Percentiles rank a stretch among this genome's conserved stretches.
Conservation (phyloP, 2,329 filamentous ascomycete genomes). For the Microcyclospora tardicrescens region DNA sequence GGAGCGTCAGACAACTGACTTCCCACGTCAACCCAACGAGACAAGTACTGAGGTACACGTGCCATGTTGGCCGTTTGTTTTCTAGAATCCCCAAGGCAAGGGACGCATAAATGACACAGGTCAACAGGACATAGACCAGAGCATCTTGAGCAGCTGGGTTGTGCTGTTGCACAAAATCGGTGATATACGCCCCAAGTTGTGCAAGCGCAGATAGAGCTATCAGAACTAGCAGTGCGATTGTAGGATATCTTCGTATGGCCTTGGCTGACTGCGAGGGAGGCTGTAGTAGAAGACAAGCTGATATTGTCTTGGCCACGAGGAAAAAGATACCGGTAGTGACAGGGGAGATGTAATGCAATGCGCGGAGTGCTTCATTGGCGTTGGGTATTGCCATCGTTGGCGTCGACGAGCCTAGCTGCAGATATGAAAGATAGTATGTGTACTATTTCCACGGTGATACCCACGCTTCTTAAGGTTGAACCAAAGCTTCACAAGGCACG, state of each 20-base stretch:
- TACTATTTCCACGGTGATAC: too few species aligned
- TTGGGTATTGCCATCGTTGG: too few species aligned
- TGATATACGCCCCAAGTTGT: slow-evolving; percentile 11
- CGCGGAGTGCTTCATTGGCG: slow-evolving; percentile 6
- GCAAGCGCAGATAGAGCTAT: slow-evolving; percentile 1
- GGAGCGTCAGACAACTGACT: slow-evolving; percentile 10
- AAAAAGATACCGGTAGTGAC: slow-evolving; percentile 15
- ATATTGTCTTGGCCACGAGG: slow-evolving; percentile 13
- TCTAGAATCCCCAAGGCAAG: slow-evolving; percentile 14
- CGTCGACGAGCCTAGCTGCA: too few species aligned
- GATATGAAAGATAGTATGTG: too few species aligned
- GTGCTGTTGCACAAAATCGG: slow-evolving; percentile 1
- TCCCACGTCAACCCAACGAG: slow-evolving; percentile 12
- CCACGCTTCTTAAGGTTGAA: too few species aligned
- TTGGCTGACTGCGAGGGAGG: slow-evolving; percentile 6
- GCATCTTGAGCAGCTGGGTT: slow-evolving; percentile 11
- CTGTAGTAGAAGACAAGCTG: slow-evolving; percentile 17
- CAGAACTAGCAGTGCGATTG: slow-evolving; percentile 8
- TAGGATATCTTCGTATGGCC: slow-evolving; percentile 9
- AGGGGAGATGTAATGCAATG: slow-evolving; percentile 17
- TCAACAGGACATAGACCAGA: slow-evolving; percentile 12
- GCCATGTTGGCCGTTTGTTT: slow-evolving; percentile 15
- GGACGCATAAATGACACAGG: slow-evolving; percentile 10
- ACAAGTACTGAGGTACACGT: slow-evolving; percentile 18
- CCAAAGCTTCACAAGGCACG: too few species aligned